These are phyloP conservation scores for Boletus nobilissimus DNA, from an alignment of 1,284 basidiomycete species.

Conservation along the genomic window DNA sequence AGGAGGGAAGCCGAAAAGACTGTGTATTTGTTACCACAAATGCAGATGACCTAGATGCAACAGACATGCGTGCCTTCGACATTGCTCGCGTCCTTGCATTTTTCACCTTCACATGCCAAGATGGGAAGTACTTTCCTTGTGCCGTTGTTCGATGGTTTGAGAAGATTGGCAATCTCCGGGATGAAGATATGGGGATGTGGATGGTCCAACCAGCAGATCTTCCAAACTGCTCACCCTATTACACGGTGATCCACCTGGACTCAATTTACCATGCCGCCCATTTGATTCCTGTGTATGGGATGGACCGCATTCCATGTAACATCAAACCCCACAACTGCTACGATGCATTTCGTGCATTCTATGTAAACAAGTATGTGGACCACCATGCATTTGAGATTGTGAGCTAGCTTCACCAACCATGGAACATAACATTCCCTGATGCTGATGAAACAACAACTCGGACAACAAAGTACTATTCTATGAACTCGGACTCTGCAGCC, in stretches of 20 bases:
- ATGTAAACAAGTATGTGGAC: background rate
- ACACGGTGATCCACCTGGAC: background rate
- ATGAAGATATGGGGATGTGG: background rate
- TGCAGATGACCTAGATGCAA: background rate
- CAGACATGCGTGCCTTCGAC: too few species aligned
- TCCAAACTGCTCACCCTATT: background rate
- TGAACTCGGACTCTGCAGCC: too few species aligned
- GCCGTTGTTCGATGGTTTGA: background rate
- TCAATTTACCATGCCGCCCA: background rate
- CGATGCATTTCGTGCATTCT: background rate
- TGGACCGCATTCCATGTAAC: background rate
- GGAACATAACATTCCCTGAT: too few species aligned
- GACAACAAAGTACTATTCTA: too few species aligned
- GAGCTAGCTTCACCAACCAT: too few species aligned
- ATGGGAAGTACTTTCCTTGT: background rate
- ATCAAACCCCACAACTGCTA: background rate
- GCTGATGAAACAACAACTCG: too few species aligned
- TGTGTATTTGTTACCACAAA: background rate
- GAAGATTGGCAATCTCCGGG: background rate
- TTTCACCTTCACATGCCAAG: background rate
- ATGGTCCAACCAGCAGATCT: background rate
- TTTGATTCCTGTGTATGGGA: background rate
- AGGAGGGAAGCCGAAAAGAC: background rate
- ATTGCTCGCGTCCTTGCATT: background rate
- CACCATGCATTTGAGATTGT: background rate